These are phyloP conservation scores for Neoarthrinium moseri DNA, from an alignment of 2,329 filamentous ascomycete species.

Conservation along the genomic window DNA sequence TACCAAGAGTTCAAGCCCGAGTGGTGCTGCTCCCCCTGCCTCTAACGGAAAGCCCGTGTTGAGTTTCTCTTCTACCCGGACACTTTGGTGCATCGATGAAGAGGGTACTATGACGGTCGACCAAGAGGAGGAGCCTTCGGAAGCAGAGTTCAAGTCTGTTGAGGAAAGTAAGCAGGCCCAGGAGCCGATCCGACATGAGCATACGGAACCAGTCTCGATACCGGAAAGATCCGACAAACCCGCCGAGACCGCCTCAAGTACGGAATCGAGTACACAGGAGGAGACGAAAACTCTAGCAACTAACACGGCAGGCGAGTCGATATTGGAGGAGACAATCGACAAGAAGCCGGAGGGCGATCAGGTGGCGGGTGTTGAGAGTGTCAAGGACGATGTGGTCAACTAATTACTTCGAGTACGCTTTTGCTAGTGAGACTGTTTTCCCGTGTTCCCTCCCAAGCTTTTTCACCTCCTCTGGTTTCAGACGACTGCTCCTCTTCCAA, in stretches of 20 bases:
- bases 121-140: slow-evolving; percentile 14
- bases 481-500: background rate
- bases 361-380: slow-evolving; percentile 23
- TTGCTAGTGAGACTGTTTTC: background rate
- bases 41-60: slow-evolving; percentile 36
- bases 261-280: slow-evolving; percentile 10
- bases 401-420: background rate
- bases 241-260: background rate
- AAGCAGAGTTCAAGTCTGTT: slow-evolving; percentile 11
- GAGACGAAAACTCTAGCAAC: slow-evolving; percentile 27
- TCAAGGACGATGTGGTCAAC: slow-evolving; percentile 23
- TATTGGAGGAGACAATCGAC: slow-evolving; percentile 26
- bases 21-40: slow-evolving; percentile 23
- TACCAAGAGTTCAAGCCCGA: slow-evolving; percentile 44
- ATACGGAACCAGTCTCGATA: background rate
- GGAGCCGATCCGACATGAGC: background rate
- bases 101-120: slow-evolving; percentile 43
- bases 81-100: slow-evolving; percentile 53
- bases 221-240: background rate
- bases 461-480: background rate
- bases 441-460: background rate
- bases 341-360: slow-evolving; percentile 26
- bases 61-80: slow-evolving; percentile 45
- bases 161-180: background rate
- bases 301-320: slow-evolving; percentile 29